Evolutionary conservation across 2,329 filamentous ascomycete genomes (phyloP).

Genomic region (Dryadomyces quercivorus): DNA sequence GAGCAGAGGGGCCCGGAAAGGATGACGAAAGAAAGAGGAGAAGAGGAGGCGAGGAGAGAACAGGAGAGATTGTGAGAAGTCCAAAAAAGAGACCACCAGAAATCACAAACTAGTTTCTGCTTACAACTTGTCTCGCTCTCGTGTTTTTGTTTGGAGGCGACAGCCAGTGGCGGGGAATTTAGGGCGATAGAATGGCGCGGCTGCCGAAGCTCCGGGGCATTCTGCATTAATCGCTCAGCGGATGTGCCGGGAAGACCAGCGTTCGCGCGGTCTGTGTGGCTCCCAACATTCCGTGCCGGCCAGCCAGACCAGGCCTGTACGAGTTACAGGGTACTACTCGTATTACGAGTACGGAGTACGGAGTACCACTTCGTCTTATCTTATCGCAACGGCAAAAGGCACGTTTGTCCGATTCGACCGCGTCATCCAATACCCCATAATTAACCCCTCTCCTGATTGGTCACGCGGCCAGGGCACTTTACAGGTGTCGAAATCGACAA

Average conservation of each 20-base stretch:
- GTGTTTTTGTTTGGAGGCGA: slow-evolving; percentile 1
- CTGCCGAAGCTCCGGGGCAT: slow-evolving; percentile 4
- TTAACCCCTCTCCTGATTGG: too few species aligned
- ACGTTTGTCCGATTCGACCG: too few species aligned
- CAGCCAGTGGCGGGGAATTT: slow-evolving; percentile 1
- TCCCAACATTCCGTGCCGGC: neutral
- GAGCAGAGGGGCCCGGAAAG: neutral
- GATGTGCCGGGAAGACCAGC: neutral
- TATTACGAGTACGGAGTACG: too few species aligned
- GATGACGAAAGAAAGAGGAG: neutral
- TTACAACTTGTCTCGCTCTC: neutral
- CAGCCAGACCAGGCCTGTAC: too few species aligned
- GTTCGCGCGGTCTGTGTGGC: too few species aligned
- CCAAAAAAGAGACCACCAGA: neutral
- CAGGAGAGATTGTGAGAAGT: too few species aligned
- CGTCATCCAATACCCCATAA: too few species aligned
- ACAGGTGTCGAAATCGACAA: too few species aligned
- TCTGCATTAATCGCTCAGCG: neutral
- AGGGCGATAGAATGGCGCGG: neutral
- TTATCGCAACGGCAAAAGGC: too few species aligned
- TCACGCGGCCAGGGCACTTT: too few species aligned
- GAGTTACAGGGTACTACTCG: too few species aligned
- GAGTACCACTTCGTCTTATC: too few species aligned
- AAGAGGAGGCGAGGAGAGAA: neutral
- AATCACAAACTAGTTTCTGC: neutral